Conservation (phyloP, 495 filamentous ascomycete genomes). For the Penicillium malachiteum region DNA sequence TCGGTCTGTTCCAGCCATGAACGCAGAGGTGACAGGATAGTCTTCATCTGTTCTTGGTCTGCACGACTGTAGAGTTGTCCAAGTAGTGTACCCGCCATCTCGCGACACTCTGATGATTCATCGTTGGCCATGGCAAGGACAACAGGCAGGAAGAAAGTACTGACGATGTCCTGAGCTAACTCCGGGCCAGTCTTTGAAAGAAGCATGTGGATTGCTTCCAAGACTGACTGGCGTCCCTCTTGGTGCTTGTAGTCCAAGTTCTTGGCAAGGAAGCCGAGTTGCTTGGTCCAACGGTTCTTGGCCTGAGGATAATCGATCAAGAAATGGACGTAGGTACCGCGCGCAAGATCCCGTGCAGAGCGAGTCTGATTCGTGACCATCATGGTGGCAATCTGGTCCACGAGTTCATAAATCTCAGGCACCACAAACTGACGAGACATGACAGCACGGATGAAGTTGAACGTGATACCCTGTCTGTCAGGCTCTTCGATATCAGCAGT, state of each 20-base stretch:
- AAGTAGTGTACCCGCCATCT: constrained; percentile 76
- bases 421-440: constrained; percentile 82
- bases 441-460: constrained; percentile 87
- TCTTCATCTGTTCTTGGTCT: constrained; percentile 66
- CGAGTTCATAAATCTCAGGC: constrained; percentile 82
- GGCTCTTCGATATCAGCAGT: constrained; percentile 91
- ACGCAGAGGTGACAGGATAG: constrained; percentile 65
- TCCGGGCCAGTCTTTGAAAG: constrained; percentile 78
- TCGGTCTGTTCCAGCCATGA: constrained; percentile 75
- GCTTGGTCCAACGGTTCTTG: constrained; percentile 81
- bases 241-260: constrained; percentile 89
- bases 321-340: constrained; percentile 91
- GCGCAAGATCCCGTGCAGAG: constrained; percentile 78
- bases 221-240: constrained; percentile 82
- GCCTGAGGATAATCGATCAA: constrained; percentile 91
- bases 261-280: constrained; percentile 81
- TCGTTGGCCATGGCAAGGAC: constrained; percentile 86
- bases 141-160: constrained; percentile 80
- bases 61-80: constrained; percentile 78
- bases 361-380: constrained; percentile 96
- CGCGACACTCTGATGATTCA: constrained; percentile 78
- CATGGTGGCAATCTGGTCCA: constrained; percentile 83
- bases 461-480: constrained; percentile 83
- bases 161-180: constrained; percentile 75
- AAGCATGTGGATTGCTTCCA: constrained; percentile 84